These are phyloP conservation scores for Leccinellum albellum DNA, from an alignment of 768 basidiomycete species.

Conservation along the genomic window DNA sequence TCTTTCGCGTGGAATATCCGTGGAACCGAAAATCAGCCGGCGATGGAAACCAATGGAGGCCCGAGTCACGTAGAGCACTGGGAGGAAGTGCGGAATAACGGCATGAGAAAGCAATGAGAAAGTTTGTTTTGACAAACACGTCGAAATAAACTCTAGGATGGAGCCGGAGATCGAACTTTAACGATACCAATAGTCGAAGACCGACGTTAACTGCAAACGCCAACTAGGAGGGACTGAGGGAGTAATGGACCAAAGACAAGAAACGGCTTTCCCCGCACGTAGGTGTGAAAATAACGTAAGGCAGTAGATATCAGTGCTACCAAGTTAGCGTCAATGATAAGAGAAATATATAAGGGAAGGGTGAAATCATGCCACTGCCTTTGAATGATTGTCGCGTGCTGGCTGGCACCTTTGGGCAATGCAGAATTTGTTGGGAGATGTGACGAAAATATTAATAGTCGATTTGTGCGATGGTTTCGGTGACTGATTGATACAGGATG, in stretches of 20 bases:
- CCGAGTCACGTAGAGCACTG: background rate
- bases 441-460: background rate
- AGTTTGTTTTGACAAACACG: background rate
- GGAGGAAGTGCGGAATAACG: background rate
- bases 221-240: background rate
- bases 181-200: background rate
- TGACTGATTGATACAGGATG: conserved; percentile 3
- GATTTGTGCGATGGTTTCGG: background rate
- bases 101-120: background rate
- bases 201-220: background rate
- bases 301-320: background rate
- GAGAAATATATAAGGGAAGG: background rate
- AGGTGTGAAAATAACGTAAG: conserved; percentile 16
- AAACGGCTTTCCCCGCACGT: conserved; percentile 6
- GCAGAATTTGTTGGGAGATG: conserved; percentile 11
- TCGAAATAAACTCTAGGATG: background rate
- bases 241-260: background rate
- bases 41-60: background rate
- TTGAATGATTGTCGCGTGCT: conserved; percentile 6
- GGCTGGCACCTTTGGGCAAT: background rate
- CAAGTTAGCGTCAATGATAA: conserved; percentile 4
- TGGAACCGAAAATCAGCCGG: background rate
- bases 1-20: background rate
- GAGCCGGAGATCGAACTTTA: background rate
- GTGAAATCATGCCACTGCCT: conserved; percentile 1